Evolutionary conservation across 2,329 filamentous ascomycete species (phyloP).

Genomic region (Penicillium glabrum): DNA sequence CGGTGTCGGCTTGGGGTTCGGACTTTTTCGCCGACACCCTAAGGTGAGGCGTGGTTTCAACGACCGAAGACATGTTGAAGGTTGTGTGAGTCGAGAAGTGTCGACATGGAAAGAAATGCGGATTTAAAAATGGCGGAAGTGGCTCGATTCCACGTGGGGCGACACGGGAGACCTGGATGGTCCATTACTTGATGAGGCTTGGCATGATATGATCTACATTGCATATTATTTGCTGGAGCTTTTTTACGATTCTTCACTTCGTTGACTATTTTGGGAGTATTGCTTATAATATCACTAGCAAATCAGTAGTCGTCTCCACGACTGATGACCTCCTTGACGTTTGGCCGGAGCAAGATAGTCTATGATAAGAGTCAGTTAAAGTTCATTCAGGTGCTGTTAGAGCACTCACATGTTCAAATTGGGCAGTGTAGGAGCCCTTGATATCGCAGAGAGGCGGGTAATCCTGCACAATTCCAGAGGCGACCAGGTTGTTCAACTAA

Average conservation of each 20-base stretch:
- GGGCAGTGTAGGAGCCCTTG: conserved; percentile 92
- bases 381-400: not conserved
- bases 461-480: conserved; percentile 79
- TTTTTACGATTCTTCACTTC: not conserved
- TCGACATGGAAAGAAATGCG: conserved; percentile 8
- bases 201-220: conserved; percentile 15
- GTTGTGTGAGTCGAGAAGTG: conserved; percentile 4
- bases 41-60: conserved; percentile 35
- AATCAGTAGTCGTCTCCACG: conserved; percentile 78
- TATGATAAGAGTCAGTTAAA: conserved; percentile 32
- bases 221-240: not conserved
- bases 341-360: conserved; percentile 76
- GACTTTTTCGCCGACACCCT: conserved; percentile 34
- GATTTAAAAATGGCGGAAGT: conserved; percentile 23
- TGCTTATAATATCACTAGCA: conserved; percentile 4
- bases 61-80: conserved; percentile 29
- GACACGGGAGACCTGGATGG: conserved; percentile 21
- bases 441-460: conserved; percentile 88
- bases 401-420: conserved; percentile 81
- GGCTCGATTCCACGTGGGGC: conserved; percentile 39
- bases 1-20: conserved; percentile 16
- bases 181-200: conserved; percentile 13
- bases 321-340: conserved; percentile 83
- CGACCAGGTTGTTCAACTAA: conserved; percentile 81
- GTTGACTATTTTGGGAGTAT: conserved; percentile 2